Conservation (phyloP, 78 protist species). For the Dictyostelium purpureum region DNA sequence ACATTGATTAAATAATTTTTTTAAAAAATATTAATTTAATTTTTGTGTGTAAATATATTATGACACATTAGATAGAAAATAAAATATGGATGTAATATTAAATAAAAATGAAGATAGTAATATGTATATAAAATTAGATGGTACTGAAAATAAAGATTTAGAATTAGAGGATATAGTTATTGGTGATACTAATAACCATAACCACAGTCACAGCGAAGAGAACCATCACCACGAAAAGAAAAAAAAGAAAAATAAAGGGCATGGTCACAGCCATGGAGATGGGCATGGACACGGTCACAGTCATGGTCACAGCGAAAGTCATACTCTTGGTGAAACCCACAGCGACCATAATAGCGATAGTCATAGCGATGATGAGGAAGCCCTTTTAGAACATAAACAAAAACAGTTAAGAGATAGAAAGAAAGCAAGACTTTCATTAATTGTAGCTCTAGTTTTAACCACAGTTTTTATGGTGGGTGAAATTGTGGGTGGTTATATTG, state of each 20-base stretch:
- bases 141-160: too few species aligned
- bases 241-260: slow-evolving; percentile 4
- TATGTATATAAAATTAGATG: too few species aligned
- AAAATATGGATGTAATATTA: too few species aligned
- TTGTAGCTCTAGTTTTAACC: slow-evolving; percentile 5
- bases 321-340: background rate
- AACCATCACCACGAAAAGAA: background rate
- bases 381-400: background rate
- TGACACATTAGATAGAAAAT: too few species aligned
- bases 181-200: background rate
- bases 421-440: slow-evolving; percentile 56
- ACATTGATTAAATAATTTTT: too few species aligned
- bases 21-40: too few species aligned
- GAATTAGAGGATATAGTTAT: too few species aligned
- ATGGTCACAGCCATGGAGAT: background rate
- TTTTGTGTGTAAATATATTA: too few species aligned
- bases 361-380: slow-evolving; percentile 24
- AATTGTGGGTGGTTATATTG: slow-evolving; percentile 70
- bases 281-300: slow-evolving; percentile 22
- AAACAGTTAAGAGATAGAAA: slow-evolving; percentile 6
- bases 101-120: too few species aligned
- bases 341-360: background rate
- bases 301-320: background rate
- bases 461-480: slow-evolving; percentile 77
- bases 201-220: background rate